phyloP scores from a whole-genome alignment of 2,329 filamentous ascomycete genomes.

The Blastomyces gilchristii region DNA sequence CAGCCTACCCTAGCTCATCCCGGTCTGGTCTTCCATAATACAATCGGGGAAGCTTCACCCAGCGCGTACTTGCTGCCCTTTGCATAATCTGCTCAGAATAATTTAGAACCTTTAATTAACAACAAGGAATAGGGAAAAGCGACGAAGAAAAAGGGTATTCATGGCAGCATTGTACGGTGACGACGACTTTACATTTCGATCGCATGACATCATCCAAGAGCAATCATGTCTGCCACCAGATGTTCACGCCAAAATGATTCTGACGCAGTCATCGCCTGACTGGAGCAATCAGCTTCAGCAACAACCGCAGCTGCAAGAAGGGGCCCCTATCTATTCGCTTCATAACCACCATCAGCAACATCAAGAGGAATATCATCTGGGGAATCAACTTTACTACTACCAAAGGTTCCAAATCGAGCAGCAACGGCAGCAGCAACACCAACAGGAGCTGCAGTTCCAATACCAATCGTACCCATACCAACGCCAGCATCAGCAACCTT shows the following conservation, averaged over 20 bases:
- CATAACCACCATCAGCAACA: background rate
- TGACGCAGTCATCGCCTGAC: background rate
- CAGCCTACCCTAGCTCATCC: background rate
- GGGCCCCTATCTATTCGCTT: background rate
- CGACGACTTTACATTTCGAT: background rate
- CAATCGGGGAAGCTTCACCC: background rate
- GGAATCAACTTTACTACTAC: background rate
- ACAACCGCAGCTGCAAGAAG: background rate
- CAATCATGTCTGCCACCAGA: background rate
- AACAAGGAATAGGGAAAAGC: background rate
- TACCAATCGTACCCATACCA: constrained; percentile 2
- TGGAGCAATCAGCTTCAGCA: background rate
- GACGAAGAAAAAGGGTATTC: background rate
- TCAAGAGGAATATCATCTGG: background rate
- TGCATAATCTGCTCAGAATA: background rate
- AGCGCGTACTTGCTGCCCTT: background rate
- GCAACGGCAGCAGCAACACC: background rate
- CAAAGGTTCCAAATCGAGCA: background rate
- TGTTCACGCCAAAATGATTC: background rate
- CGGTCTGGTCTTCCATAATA: background rate
- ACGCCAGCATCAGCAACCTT: background rate
- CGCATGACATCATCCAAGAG: background rate
- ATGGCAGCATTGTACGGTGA: background rate
- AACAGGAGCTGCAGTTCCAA: background rate
- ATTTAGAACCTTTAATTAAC: background rate